Percentiles rank a stretch among this genome's conserved stretches.
Evolutionary conservation across 257 asterid genomes (phyloP).

Genomic region (Parsonsia alboflavescens): DNA sequence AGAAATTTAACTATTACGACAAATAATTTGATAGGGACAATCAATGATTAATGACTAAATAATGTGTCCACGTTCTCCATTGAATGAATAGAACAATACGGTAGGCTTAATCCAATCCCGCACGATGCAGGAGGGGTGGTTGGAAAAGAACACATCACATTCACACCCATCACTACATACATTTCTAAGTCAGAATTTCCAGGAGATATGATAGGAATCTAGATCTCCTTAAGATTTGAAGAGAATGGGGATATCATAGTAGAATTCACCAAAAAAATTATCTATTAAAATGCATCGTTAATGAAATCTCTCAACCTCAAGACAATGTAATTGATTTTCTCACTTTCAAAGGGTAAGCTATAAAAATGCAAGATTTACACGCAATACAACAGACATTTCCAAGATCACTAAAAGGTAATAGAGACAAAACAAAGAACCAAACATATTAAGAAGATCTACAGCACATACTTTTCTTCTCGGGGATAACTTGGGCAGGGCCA

Average conservation of each 20-base stretch:
- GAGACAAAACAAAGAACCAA: not conserved
- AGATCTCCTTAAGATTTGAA: not conserved
- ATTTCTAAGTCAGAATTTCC: not conserved
- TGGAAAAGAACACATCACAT: no score
- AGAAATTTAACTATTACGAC: not conserved
- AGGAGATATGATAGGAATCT: no score
- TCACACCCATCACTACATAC: not conserved
- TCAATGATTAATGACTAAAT: not conserved
- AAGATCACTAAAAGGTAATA: not conserved
- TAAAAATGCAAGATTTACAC: slow-evolving; percentile 14
- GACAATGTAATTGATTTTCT: slow-evolving; percentile 6
- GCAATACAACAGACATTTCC: slow-evolving; percentile 6
- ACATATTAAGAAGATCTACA: slow-evolving; percentile 36
- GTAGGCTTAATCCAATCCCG: no score
- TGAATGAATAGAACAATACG: no score
- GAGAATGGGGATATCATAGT: not conserved
- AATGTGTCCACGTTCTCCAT: not conserved
- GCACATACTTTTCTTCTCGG: slow-evolving; percentile 62
- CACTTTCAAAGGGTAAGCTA: slow-evolving; percentile 8
- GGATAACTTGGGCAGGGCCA: slow-evolving; percentile 62
- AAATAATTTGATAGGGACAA: not conserved
- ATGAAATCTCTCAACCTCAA: slow-evolving; percentile 10
- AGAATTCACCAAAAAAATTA: not conserved
- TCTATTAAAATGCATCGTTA: not conserved
- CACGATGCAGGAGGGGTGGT: no score